phyloP scores from a whole-genome alignment of 1,284 basidiomycete species.

The Trichosporon sp. region DNA sequence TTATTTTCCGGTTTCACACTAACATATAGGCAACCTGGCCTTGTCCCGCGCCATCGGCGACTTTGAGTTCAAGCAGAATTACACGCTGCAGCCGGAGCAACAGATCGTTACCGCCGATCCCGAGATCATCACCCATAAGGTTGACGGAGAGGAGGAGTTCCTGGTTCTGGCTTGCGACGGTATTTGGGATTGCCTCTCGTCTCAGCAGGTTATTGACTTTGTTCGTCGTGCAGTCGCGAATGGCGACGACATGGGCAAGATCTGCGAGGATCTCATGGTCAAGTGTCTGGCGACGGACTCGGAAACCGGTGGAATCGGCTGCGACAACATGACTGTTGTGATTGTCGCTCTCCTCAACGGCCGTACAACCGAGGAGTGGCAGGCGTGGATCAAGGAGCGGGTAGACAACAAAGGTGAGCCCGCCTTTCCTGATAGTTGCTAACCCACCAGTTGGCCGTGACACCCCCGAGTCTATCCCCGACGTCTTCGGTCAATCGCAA shows the following conservation, averaged over 20 bases:
- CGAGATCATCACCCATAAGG: slow-evolving; percentile 79
- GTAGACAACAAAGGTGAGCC: slow-evolving; percentile 73
- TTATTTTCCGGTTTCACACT: neutral
- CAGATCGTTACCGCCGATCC: slow-evolving; percentile 97
- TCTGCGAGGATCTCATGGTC: slow-evolving; percentile 88
- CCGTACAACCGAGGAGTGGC: slow-evolving; percentile 89
- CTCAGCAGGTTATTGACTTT: slow-evolving; percentile 90
- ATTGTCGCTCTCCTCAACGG: slow-evolving; percentile 86
- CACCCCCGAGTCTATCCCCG: slow-evolving; percentile 58
- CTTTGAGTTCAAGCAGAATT: slow-evolving; percentile 98
- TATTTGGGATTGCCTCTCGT: slow-evolving; percentile 97
- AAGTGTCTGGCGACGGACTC: slow-evolving; percentile 93
- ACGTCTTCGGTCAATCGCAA: slow-evolving; percentile 49
- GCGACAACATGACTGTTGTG: slow-evolving; percentile 98
- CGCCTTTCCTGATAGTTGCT: slow-evolving; percentile 23
- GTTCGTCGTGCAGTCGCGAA: slow-evolving; percentile 81
- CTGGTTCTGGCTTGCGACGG: slow-evolving; percentile 95
- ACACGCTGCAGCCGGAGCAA: slow-evolving; percentile 74
- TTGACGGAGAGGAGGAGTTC: slow-evolving; percentile 91
- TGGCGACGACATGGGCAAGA: slow-evolving; percentile 75
- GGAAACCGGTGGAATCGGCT: slow-evolving; percentile 90
- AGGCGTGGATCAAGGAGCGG: slow-evolving; percentile 82
- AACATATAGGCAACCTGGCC: slow-evolving; percentile 80
- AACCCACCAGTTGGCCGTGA: slow-evolving; percentile 60
- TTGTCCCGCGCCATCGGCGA: slow-evolving; percentile 94